Percentiles rank a stretch among this genome's conserved stretches.
Conservation (phyloP, 371 early-diverging fungal species). For the Rhizopus sp. region DNA sequence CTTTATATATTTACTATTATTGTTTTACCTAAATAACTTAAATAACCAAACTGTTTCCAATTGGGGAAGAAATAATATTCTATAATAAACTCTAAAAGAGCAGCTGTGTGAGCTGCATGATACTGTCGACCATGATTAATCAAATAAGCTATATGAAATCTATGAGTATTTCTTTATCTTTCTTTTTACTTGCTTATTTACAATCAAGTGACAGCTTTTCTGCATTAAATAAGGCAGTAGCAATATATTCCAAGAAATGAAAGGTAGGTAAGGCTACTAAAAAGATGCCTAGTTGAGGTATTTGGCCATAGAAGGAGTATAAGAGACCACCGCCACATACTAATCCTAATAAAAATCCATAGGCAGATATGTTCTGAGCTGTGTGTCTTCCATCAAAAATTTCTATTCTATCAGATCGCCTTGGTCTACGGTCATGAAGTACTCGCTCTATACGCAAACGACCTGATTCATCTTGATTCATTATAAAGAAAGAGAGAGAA, state of each 20-base stretch:
- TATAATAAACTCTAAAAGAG: conserved; percentile 70
- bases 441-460: not conserved
- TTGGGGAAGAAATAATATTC: conserved; percentile 67
- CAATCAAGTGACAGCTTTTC: conserved; percentile 64
- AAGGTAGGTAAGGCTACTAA: conserved; percentile 66
- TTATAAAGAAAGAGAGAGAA: not conserved
- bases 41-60: conserved; percentile 53
- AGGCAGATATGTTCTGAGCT: conserved; percentile 73
- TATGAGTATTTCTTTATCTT: not conserved
- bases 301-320: conserved; percentile 30
- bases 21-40: conserved; percentile 60
- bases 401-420: conserved; percentile 21
- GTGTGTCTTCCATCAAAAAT: conserved; percentile 70
- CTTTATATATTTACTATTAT: not conserved
- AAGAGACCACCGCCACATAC: conserved; percentile 59
- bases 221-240: conserved; percentile 74
- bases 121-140: conserved; percentile 78
- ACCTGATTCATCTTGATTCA: conserved; percentile 1
- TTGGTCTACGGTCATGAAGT: not conserved
- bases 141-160: conserved; percentile 61
- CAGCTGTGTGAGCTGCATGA: conserved; percentile 69
- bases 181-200: conserved; percentile 36
- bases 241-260: conserved; percentile 79
- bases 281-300: conserved; percentile 67
- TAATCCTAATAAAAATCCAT: conserved; percentile 66